phyloP scores from a whole-genome alignment of 1,284 basidiomycete species.

The Cutaneotrichosporon arboriforme region DNA sequence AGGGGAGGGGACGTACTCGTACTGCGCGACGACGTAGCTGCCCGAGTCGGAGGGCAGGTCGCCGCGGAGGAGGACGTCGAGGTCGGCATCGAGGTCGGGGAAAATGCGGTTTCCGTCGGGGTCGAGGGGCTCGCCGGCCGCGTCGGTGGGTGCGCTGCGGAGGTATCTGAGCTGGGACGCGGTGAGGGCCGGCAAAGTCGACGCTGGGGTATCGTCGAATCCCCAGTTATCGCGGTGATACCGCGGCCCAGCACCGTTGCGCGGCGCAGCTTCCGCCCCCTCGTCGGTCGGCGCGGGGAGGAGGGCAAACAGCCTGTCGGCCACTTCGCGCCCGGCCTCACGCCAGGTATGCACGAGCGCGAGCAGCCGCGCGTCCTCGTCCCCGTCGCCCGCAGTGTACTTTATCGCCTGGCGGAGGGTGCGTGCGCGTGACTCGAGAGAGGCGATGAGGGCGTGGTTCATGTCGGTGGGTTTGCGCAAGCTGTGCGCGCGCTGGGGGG shows the following conservation, averaged over 20 bases:
- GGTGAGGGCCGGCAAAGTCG: not conserved
- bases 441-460: conserved; percentile 8
- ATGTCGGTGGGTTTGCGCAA: not conserved
- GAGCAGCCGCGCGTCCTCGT: conserved; percentile 29
- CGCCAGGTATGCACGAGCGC: conserved; percentile 33
- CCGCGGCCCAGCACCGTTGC: too few species aligned
- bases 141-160: conserved; percentile 15
- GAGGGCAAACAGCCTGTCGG: conserved; percentile 34
- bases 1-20: not conserved
- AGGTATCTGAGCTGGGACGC: conserved; percentile 20
- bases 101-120: conserved; percentile 27
- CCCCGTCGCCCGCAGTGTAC: conserved; percentile 11
- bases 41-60: too few species aligned
- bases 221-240: too few species aligned
- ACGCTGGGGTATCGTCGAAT: not conserved
- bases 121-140: conserved; percentile 29
- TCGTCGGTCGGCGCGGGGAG: conserved; percentile 21
- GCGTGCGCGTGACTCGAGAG: conserved; percentile 28
- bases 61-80: too few species aligned
- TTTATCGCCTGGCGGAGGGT: conserved; percentile 30
- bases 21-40: not conserved
- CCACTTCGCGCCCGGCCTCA: conserved; percentile 37
- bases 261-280: not conserved
- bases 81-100: not conserved
- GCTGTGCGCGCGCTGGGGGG: not conserved